These are phyloP conservation scores for Arxiozyma telluris DNA, from an alignment of 1,139 yeast genomes.

Conservation along the genomic window DNA sequence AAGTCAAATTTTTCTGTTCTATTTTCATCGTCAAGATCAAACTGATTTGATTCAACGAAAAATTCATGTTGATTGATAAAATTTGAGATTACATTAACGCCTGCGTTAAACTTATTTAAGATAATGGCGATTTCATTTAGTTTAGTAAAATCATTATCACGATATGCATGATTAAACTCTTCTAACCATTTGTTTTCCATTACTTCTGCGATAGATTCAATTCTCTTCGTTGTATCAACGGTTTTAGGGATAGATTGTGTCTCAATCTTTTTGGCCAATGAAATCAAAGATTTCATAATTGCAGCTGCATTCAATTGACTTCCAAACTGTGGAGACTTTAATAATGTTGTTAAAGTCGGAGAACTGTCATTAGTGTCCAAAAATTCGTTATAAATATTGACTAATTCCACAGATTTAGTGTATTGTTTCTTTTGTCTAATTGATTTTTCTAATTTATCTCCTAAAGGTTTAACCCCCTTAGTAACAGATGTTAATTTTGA, in stretches of 20 bases:
- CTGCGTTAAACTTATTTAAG: conserved; percentile 78
- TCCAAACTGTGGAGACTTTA: conserved; percentile 32
- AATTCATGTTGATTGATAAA: conserved; percentile 77
- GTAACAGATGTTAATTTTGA: conserved; percentile 50
- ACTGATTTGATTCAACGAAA: conserved; percentile 44
- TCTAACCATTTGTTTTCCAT: conserved; percentile 62
- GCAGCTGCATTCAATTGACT: conserved; percentile 62
- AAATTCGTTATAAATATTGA: conserved; percentile 71
- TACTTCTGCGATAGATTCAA: conserved; percentile 64
- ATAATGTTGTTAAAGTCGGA: conserved; percentile 48
- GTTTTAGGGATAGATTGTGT: conserved; percentile 46
- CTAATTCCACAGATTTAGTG: conserved; percentile 60
- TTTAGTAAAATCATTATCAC: conserved; percentile 45
- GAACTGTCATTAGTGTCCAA: conserved; percentile 44
- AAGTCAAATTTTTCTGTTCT: conserved; percentile 12
- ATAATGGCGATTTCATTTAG: conserved; percentile 75
- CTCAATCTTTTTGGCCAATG: conserved; percentile 53
- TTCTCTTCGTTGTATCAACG: conserved; percentile 40
- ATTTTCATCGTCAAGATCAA: conserved; percentile 14
- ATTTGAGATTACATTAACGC: conserved; percentile 70
- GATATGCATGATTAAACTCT: conserved; percentile 48
- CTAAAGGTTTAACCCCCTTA: conserved; percentile 61
- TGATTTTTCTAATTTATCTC: conserved; percentile 62
- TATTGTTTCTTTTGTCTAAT: conserved; percentile 74
- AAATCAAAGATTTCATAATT: conserved; percentile 55